Conservation (phyloP, 331 rosid species). For the Quercus tomentella region DNA sequence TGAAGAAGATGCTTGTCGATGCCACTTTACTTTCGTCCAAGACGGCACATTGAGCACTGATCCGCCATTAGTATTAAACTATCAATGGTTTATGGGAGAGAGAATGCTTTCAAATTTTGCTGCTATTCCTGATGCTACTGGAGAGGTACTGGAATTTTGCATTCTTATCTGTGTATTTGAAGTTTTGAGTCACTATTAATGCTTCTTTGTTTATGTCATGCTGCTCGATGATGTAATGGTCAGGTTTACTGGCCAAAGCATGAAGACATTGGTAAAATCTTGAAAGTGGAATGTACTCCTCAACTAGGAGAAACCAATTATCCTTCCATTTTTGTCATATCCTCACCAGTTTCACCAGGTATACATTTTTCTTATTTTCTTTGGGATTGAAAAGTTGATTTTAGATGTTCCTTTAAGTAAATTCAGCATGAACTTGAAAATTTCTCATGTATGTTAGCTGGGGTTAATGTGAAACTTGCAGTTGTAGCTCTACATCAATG, state of each 20-base stretch:
- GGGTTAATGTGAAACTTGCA: background rate
- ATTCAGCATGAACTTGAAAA: background rate
- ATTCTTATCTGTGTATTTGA: constrained; percentile 12
- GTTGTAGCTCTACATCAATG: background rate
- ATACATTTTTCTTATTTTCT: constrained; percentile 15
- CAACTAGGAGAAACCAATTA: constrained; percentile 61
- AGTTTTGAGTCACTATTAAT: background rate
- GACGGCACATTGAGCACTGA: constrained; percentile 44
- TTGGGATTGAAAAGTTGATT: constrained; percentile 5
- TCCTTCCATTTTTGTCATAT: constrained; percentile 80
- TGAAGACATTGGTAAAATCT: constrained; percentile 63
- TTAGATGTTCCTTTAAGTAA: constrained; percentile 4
- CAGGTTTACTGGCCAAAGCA: constrained; percentile 95
- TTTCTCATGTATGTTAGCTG: background rate
- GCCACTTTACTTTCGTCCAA: constrained; percentile 66
- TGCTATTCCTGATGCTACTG: constrained; percentile 66
- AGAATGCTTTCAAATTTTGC: constrained; percentile 60
- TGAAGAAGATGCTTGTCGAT: constrained; percentile 87
- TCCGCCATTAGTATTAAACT: constrained; percentile 50
- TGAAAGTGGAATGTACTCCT: constrained; percentile 88
- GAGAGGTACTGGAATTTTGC: constrained; percentile 51
- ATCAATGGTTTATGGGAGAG: constrained; percentile 94
- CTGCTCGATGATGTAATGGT: constrained; percentile 15
- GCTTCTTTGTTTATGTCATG: background rate
- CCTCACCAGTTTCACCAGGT: constrained; percentile 81